These are phyloP conservation scores for Pouteria campechiana DNA, from an alignment of 179 eudicot species.

Conservation along the genomic window DNA sequence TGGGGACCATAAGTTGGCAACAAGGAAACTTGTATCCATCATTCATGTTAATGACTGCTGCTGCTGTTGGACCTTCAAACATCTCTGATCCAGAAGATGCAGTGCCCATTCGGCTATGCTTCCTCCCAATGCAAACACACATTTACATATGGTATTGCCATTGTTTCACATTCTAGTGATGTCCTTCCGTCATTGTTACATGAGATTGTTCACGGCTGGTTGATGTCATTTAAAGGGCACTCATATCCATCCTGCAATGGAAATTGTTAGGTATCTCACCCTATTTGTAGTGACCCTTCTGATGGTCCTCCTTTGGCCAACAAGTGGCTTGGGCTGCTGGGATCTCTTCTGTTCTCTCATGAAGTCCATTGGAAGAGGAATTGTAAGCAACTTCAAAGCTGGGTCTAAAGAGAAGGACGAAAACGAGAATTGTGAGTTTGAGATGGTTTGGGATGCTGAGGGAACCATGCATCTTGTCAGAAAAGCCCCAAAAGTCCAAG, in stretches of 20 bases:
- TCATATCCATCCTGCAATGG: slow-evolving; percentile 4
- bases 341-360: slow-evolving; percentile 14
- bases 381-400: slow-evolving; percentile 15
- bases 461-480: slow-evolving; percentile 89
- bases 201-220: slow-evolving; percentile 2
- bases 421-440: slow-evolving; percentile 80
- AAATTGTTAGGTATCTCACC: slow-evolving; percentile 54
- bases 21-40: slow-evolving; percentile 90
- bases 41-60: slow-evolving; percentile 72
- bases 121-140: slow-evolving; percentile 64
- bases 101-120: slow-evolving; percentile 51
- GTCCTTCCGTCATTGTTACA: not conserved
- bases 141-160: slow-evolving; percentile 69
- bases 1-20: slow-evolving; percentile 96
- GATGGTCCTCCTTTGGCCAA: slow-evolving; percentile 54
- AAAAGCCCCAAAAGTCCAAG: slow-evolving; percentile 29
- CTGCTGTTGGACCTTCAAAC: slow-evolving; percentile 26
- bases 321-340: slow-evolving; percentile 41
- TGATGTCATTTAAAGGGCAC: slow-evolving; percentile 12
- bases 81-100: slow-evolving; percentile 31
- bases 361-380: slow-evolving; percentile 20
- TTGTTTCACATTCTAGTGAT: not conserved
- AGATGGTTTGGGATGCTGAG: slow-evolving; percentile 97
- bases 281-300: slow-evolving; percentile 64
- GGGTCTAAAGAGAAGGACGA: slow-evolving; percentile 68